Evolutionary conservation across 164 flowering plant genomes (phyloP).

Genomic region (Chloranthus sessilifolius): DNA sequence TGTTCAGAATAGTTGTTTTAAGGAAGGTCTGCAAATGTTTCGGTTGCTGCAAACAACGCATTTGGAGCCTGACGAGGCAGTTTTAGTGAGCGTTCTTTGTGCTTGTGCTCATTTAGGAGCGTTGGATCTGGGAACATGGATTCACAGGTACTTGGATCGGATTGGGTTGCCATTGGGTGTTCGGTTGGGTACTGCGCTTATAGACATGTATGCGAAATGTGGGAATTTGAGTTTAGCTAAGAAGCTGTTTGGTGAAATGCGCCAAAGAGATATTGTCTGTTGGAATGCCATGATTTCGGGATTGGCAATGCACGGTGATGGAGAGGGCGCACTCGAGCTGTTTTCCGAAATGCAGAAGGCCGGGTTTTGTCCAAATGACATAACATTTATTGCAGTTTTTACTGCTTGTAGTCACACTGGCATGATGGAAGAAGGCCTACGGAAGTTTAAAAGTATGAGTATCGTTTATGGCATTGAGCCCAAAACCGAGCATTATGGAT

Average conservation of each 20-base stretch:
- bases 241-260: slow-evolving; percentile 37
- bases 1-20: slow-evolving; percentile 56
- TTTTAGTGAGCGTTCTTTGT: slow-evolving; percentile 44
- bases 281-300: slow-evolving; percentile 69
- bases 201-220: slow-evolving; percentile 62
- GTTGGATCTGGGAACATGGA: slow-evolving; percentile 54
- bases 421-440: slow-evolving; percentile 41
- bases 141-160: slow-evolving; percentile 33
- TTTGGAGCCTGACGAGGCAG: slow-evolving; percentile 46
- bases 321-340: slow-evolving; percentile 37
- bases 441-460: slow-evolving; percentile 37
- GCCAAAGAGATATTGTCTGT: slow-evolving; percentile 32
- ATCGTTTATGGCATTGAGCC: slow-evolving; percentile 40
- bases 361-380: slow-evolving; percentile 41
- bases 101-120: slow-evolving; percentile 71
- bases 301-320: slow-evolving; percentile 52
- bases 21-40: slow-evolving; percentile 52
- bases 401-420: slow-evolving; percentile 60
- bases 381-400: slow-evolving; percentile 52
- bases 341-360: slow-evolving; percentile 42
- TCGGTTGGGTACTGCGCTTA: slow-evolving; percentile 41
- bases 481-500: slow-evolving; percentile 54
- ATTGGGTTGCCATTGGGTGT: slow-evolving; percentile 19
- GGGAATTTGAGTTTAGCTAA: slow-evolving; percentile 41
- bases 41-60: slow-evolving; percentile 42